Base-by-base conservation (phyloP, 2,329 filamentous ascomycete genomes). In the Monosporascus sp. region DNA sequence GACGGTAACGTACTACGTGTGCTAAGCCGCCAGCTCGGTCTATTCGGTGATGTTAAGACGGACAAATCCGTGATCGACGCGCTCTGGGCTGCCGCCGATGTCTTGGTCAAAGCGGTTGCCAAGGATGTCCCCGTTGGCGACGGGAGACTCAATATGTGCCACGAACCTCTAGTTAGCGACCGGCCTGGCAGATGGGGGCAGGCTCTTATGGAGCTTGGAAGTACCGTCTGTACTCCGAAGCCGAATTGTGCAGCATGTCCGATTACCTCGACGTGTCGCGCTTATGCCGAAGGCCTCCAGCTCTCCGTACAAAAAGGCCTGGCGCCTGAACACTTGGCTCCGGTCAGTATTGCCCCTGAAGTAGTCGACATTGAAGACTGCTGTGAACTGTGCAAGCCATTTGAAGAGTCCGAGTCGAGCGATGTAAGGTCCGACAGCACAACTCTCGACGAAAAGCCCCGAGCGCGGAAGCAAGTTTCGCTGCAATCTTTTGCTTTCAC, bases 201-300 rank as follows among this genome's bases (percentile, higher is more conserved):
- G 62, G 83, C 80, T 1, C 67, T 86, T 26, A 86, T 86, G 83
- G 83, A 86, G 61, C 71, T 86, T 4, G 83, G 83, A 3, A 85
- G 82, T 57, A 86, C 83, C 0, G 64, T 86, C 2, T 86, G 83
- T 59, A 76, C 76, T 7, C 83, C 83, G 0, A 80, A 79, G 58
- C 83, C 83, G 1, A 77, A 79, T 49, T 86, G 83, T 58, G 66
- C 65, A 2, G 61, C 61, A 1, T 83, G 81, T 52, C 81, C 81
- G 1, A 71, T 83, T 47, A 76, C 69, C 0, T 64, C 67, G 2
- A 81, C 76, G 0, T 83, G 81, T 56, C 76, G 77, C 5, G 78
- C 73, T 0, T 82, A 78, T 58, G 62, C 61, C 3, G 81, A 83
- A 54, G 80, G 79, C 1, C 51, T 69, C 3, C 58, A 65, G 0